Base-by-base conservation (phyloP, 1,284 basidiomycete genomes). In the Rhodotorula mucilaginosa region DNA sequence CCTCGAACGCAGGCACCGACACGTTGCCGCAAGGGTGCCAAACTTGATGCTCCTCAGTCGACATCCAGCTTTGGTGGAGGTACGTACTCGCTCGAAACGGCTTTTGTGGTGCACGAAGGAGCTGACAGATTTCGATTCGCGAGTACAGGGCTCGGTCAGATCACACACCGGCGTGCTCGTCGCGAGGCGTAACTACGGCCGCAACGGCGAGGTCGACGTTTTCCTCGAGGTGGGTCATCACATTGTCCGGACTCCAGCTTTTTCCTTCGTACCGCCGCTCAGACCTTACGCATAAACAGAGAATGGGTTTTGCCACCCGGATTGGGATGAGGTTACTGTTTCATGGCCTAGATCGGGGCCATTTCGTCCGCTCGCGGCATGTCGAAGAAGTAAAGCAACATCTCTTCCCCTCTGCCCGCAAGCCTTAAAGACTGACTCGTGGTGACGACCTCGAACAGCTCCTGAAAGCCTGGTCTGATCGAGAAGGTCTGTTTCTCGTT, bases 301-400 rank as follows among this genome's bases (percentile, higher is more conserved):
- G 97, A 83, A 97, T 96, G 83, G 90, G 94, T 79, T 90, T 94
- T 3, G 96, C 97, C 79, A 93, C 98, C 2, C 46, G 65, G 18
- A 18, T 70, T 0, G 87, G 69, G 0, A 71, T 72, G 63, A 58
- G 67, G 0, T 34, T 71, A 10, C 63, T 76, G 2, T 76, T 73
- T 61, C 68, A 71, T n/a, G 74, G 67, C 0, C 2, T 64, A 21
- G 44, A 56, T 8, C 26, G 61, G 21, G 62, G 60, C 3, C 26
- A 34, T 2, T 29, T 67, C 2, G 56, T 61, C 13, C 34, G 52
- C 15, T 65, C 44, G 13, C 48, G 19, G 7, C 23, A 49, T 3
- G 51, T 71, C 1, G 68, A 74, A 47, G 23, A 54, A 16, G 65
- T 70, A 7, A 21, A 34, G 34, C 34, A 34, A 34, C 34, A 34